phyloP scores from a whole-genome alignment of 495 filamentous ascomycete genomes.

The Hyphodiscus hymeniophilus region DNA sequence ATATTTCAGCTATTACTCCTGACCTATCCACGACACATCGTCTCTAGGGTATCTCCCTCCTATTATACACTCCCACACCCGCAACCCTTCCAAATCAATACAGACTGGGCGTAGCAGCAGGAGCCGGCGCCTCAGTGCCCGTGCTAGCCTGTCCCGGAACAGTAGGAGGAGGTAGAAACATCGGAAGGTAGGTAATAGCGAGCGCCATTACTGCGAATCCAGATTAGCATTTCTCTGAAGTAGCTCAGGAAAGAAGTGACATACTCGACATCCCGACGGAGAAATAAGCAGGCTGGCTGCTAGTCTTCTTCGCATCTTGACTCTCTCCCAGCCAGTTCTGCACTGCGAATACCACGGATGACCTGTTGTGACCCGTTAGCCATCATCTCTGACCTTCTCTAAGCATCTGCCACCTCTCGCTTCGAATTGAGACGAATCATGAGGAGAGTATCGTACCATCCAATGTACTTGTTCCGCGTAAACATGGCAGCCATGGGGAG shows the following conservation, averaged over 20 bases:
- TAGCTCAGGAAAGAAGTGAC: slow-evolving; percentile 23
- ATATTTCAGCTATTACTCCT: neutral
- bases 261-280: slow-evolving; percentile 77
- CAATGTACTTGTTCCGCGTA: slow-evolving; percentile 80
- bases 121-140: slow-evolving; percentile 15
- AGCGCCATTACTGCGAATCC: slow-evolving; percentile 61
- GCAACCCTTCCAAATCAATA: neutral
- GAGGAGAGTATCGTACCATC: too few relatives aligned
- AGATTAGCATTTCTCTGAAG: neutral
- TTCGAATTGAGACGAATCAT: too few relatives aligned
- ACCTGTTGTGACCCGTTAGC: slow-evolving; percentile 62
- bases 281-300: slow-evolving; percentile 72
- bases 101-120: slow-evolving; percentile 8
- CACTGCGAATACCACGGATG: slow-evolving; percentile 71
- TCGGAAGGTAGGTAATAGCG: slow-evolving; percentile 70
- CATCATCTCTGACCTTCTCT: slow-evolving; percentile 5
- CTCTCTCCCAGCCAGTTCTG: slow-evolving; percentile 84
- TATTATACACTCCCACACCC: neutral
- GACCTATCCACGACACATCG: neutral
- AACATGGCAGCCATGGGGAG: slow-evolving; percentile 95
- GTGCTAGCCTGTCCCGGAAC: slow-evolving; percentile 22
- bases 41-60: neutral
- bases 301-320: slow-evolving; percentile 58
- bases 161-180: slow-evolving; percentile 63
- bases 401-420: too few relatives aligned